Evolutionary conservation across 2,329 filamentous ascomycete genomes (phyloP).

Genomic region (Paecilomyces niveus): DNA sequence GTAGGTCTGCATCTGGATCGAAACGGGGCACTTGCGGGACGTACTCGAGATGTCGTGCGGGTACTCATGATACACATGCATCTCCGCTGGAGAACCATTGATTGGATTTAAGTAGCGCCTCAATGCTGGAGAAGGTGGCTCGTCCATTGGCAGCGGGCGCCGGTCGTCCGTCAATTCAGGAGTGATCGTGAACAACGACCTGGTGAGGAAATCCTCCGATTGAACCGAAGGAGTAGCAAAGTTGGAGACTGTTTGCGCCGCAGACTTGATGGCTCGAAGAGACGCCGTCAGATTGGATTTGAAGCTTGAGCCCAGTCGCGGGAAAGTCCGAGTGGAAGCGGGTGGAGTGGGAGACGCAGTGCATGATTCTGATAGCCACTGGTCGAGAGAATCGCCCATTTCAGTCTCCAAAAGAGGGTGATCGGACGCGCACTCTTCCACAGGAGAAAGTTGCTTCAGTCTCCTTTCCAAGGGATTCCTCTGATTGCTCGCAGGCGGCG

Average conservation of each 20-base stretch:
- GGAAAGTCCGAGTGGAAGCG: conserved; percentile 25
- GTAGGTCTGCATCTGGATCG: conserved; percentile 60
- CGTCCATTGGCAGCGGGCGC: conserved; percentile 48
- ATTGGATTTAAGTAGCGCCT: conserved; percentile 56
- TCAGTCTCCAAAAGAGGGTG: conserved; percentile 49
- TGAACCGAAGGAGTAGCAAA: conserved; percentile 47
- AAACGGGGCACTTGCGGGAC: conserved; percentile 38
- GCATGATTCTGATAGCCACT: conserved; percentile 2
- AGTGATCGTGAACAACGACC: conserved; percentile 49
- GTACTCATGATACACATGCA: conserved; percentile 37
- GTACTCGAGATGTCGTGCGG: conserved; percentile 25
- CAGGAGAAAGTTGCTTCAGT: conserved; percentile 42
- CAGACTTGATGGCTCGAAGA: conserved; percentile 53
- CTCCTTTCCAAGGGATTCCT: conserved; percentile 32
- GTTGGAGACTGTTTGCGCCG: conserved; percentile 55
- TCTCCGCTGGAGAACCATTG: conserved; percentile 38
- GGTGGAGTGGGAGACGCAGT: conserved; percentile 11
- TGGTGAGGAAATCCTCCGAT: conserved; percentile 54
- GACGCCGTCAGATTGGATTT: conserved; percentile 60
- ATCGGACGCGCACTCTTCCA: conserved; percentile 49
- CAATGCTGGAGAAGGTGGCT: conserved; percentile 49
- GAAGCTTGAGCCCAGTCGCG: conserved; percentile 44
- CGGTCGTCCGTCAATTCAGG: conserved; percentile 55
- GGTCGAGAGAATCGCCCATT: conserved; percentile 5
- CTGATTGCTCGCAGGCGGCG: conserved; percentile 35